These are phyloP conservation scores for Scheffersomyces parashehatae DNA, from an alignment of 1,139 yeast genomes.

Conservation along the genomic window DNA sequence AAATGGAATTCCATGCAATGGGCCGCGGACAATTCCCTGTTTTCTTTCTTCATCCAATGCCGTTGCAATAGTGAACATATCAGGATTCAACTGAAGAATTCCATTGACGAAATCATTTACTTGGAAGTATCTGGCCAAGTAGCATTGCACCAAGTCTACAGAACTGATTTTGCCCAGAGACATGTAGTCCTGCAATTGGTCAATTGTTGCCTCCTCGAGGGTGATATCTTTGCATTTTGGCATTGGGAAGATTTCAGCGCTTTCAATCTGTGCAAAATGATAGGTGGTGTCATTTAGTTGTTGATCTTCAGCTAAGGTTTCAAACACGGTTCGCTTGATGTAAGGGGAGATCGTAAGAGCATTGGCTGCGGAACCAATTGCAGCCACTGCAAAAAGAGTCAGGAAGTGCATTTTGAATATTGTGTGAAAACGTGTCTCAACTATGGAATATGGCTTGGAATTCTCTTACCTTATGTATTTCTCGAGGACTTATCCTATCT, in stretches of 20 bases:
- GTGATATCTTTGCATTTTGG: constrained; percentile 18
- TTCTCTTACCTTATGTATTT: too few relatives aligned
- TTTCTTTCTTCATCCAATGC: constrained; percentile 15
- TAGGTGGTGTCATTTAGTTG: constrained; percentile 9
- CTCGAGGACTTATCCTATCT: too few relatives aligned
- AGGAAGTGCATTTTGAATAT: too few relatives aligned
- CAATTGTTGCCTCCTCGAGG: constrained; percentile 24
- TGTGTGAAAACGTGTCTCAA: too few relatives aligned
- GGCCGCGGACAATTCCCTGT: constrained; percentile 18
- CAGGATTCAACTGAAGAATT: constrained; percentile 20
- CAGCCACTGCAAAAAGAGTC: too few relatives aligned
- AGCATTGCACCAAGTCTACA: constrained; percentile 17
- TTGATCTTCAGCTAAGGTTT: background rate
- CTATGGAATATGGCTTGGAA: too few relatives aligned
- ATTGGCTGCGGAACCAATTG: too few relatives aligned
- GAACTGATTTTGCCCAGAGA: constrained; percentile 12
- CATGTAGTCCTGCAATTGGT: constrained; percentile 21
- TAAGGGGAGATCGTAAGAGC: background rate
- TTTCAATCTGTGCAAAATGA: constrained; percentile 8
- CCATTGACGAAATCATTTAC: constrained; percentile 17
- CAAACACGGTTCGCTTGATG: background rate
- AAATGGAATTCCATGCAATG: constrained; percentile 24
- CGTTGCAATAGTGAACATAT: constrained; percentile 11
- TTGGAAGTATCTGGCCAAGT: constrained; percentile 18
- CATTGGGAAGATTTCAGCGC: constrained; percentile 18